Base-by-base conservation (phyloP, 306 rosid genomes). In the Prunus fruticosa region DNA sequence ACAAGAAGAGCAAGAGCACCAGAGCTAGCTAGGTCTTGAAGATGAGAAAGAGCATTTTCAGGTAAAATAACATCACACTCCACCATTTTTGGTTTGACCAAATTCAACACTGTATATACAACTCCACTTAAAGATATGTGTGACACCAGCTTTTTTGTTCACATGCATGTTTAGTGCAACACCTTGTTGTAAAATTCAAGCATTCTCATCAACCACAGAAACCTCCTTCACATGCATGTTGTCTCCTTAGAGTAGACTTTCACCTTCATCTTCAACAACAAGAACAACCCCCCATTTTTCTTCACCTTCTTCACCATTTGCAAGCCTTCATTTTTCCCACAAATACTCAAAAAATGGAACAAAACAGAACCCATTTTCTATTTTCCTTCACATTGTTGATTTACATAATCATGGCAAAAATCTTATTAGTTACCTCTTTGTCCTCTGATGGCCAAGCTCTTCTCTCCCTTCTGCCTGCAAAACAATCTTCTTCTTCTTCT, bases 381-480 rank as follows among this genome's bases (percentile, higher is more conserved):
- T 72, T 84, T 50, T 80, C 81, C 84, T 79, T 77, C 77, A 47
- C 81, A 3, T 27, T 84, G 6, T 60, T 86, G 30, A 74, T 85
- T 52, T 82, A 46, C 66, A 30, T 87, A 12, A 61, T 83, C 75
- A 32, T 87, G 76, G 71, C 72, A 38, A 82, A 23, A 66, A 25
- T 61, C 54, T 50, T 70, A 20, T 71, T 78, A 71, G 87, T 88
- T 6, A 64, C 82, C 28, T 88, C 87, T 76, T 84, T 95, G 43
- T 92, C 99, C 56, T 76, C 97, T 38, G 99, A 95, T 75, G 99
- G 97, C 45, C 80, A 89, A 66, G 96, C 92, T 49, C 93, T 95
- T 72, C 97, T 92, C 81, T 85, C 97, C 72, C 97, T 95, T 47
- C 23, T 93, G 64, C 82, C 87, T 72, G 76, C 79, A 34, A 76